Conservation (phyloP, 768 basidiomycete genomes). For the Fomitopsis pulvina region DNA sequence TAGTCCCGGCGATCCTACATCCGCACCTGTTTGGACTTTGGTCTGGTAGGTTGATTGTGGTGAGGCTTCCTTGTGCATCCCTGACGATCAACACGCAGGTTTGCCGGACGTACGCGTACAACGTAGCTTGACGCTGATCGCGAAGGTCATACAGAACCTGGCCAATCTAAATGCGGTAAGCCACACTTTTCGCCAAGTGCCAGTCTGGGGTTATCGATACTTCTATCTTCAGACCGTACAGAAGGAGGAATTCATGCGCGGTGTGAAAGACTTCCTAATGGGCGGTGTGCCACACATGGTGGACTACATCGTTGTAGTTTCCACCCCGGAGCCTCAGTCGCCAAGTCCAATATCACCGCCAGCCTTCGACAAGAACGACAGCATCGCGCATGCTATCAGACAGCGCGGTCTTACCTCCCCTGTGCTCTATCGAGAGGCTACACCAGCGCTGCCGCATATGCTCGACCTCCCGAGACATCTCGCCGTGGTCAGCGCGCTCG, state of each 20-base stretch:
- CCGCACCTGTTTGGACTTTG: constrained; percentile 79
- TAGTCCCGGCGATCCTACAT: constrained; percentile 85
- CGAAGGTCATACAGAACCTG: constrained; percentile 84
- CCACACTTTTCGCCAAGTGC: background rate
- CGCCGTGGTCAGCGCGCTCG: constrained; percentile 66
- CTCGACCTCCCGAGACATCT: constrained; percentile 77
- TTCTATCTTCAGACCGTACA: constrained; percentile 35
- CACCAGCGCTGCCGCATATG: constrained; percentile 66
- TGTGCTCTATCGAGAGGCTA: constrained; percentile 57
- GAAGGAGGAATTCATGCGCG: constrained; percentile 80
- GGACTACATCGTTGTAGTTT: constrained; percentile 72
- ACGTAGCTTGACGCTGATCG: constrained; percentile 77
- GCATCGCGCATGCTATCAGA: constrained; percentile 43
- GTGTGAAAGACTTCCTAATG: constrained; percentile 66
- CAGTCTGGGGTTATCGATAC: background rate
- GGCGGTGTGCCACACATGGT: constrained; percentile 64
- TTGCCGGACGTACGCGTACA: constrained; percentile 61
- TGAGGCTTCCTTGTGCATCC: background rate
- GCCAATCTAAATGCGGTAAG: constrained; percentile 77
- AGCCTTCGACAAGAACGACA: constrained; percentile 35
- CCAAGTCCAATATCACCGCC: constrained; percentile 4
- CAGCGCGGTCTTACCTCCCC: constrained; percentile 52
- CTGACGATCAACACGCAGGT: constrained; percentile 33
- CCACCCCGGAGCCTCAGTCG: constrained; percentile 36
- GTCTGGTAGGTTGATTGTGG: constrained; percentile 43